Evolutionary conservation across 805 yeast species (phyloP).

Genomic region (Candida broadrunensis): DNA sequence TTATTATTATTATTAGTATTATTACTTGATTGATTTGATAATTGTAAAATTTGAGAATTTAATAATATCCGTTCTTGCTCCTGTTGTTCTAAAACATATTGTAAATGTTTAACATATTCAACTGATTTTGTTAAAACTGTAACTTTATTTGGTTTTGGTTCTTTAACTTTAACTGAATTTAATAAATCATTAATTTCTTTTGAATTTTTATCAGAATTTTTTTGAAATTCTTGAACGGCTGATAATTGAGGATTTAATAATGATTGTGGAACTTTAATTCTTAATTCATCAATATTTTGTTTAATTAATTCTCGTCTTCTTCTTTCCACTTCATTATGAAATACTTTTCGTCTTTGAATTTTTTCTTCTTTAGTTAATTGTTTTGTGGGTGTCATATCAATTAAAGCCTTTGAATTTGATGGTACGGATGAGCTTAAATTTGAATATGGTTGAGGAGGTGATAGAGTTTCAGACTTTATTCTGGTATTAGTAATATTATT

Average conservation of each 20-base stretch:
- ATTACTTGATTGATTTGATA: background rate
- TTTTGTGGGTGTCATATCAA: conserved; percentile 24
- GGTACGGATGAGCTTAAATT: conserved; percentile 33
- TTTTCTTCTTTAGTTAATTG: conserved; percentile 63
- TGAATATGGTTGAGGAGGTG: conserved; percentile 19
- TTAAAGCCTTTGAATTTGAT: conserved; percentile 5
- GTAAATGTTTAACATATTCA: conserved; percentile 69
- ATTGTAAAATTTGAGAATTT: background rate
- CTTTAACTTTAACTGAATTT: conserved; percentile 47
- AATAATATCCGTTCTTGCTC: conserved; percentile 35
- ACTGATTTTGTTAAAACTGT: conserved; percentile 74
- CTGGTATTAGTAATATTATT: too few species aligned
- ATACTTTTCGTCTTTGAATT: conserved; percentile 73
- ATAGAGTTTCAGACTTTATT: conserved; percentile 13
- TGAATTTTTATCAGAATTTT: conserved; percentile 24
- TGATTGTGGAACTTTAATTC: conserved; percentile 76
- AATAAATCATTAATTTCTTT: conserved; percentile 34
- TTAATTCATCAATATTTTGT: conserved; percentile 81
- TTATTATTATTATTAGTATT: background rate
- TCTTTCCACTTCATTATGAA: conserved; percentile 93
- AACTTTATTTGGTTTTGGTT: conserved; percentile 79
- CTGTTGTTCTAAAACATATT: conserved; percentile 58
- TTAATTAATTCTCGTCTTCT: conserved; percentile 88
- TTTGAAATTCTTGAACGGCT: conserved; percentile 42
- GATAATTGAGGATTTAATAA: conserved; percentile 47